phyloP scores from a whole-genome alignment of 2,329 filamentous ascomycete species.

The Acrodontium crateriforme region DNA sequence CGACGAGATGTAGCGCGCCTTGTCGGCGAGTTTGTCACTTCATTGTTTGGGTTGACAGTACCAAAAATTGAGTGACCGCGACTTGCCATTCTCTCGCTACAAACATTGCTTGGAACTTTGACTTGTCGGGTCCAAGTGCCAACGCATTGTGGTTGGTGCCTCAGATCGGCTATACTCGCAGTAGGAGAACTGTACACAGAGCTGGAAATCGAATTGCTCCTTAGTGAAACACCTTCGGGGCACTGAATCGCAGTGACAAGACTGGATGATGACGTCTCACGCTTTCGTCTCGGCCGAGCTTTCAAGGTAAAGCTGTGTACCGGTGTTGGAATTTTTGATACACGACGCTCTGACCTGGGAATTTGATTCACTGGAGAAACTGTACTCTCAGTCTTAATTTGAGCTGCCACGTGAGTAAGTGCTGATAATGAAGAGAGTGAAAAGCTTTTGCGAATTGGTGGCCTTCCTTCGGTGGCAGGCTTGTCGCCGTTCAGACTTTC shows the following conservation, averaged over 20 bases:
- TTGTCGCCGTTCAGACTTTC: too few species aligned
- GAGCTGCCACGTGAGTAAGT: too few species aligned
- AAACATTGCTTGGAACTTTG: neutral
- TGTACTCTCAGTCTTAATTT: too few species aligned
- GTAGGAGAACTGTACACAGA: constrained; percentile 14
- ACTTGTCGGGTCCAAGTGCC: neutral
- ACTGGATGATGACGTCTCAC: constrained; percentile 26
- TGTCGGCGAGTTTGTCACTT: too few species aligned
- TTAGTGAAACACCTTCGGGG: constrained; percentile 13
- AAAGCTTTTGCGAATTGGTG: constrained; percentile 16
- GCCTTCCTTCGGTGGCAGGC: too few species aligned
- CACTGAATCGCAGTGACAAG: constrained; percentile 18
- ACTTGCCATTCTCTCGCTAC: too few species aligned
- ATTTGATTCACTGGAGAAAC: too few species aligned
- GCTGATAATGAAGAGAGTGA: constrained; percentile 11
- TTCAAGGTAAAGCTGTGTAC: constrained; percentile 16
- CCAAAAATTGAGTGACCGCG: too few species aligned
- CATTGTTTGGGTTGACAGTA: too few species aligned
- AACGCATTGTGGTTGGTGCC: too few species aligned
- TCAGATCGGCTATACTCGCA: constrained; percentile 6
- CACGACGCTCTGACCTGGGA: too few species aligned
- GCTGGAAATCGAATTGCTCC: constrained; percentile 12
- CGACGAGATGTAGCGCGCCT: too few species aligned
- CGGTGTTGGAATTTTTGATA: constrained; percentile 32
- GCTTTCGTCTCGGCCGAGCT: constrained; percentile 24